Base-by-base conservation (phyloP, 257 asterid genomes). In the Misopates orontium region DNA sequence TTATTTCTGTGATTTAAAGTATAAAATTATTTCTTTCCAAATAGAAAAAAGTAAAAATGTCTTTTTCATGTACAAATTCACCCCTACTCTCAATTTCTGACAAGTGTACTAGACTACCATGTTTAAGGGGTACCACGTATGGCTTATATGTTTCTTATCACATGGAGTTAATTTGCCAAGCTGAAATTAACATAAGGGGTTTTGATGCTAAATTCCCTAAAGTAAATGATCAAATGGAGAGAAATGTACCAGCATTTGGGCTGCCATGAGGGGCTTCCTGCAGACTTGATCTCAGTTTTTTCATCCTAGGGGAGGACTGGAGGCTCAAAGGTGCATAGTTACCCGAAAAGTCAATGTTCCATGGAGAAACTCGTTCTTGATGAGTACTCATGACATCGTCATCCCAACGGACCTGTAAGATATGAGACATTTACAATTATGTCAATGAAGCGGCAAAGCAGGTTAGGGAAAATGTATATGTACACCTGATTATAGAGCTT, bases 261-360 rank as follows among this genome's bases (percentile, higher is more conserved):
- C 82, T 69, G 79, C 74, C 86, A n/a, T 73, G 91, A 13, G 83
- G 80, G 74, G 83, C 75, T 61, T 78, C 82, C 39, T 77, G 87
- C 71, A 72, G 76, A 79, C 70, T 79, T 20, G 89, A 83, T 48
- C 98, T 83, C 76, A 84, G 79, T 79, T 82, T 94, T 85, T 94
- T 94, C 83, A 85, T 75, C 61, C 92, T 78, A 52, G 96, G 96
- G 9, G 96, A 82, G 64, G 92, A 78, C 79, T 90, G 96, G 70
- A 83, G 67, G 85, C 78, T 82, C 69, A 85, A 76, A 67, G 86
- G 88, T 8, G 93, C 83, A 65, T 82, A 88, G 64, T 84, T 77
- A 73, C 86, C 94, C n/a, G 99, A 85, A 76, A 85, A 81, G 74
- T 90, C 98, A 62, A 94, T 87, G 74, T 94, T 96, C 99, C 99